Base-by-base conservation (phyloP, 208 protist genomes). In the Leishmania martiniquensis region DNA sequence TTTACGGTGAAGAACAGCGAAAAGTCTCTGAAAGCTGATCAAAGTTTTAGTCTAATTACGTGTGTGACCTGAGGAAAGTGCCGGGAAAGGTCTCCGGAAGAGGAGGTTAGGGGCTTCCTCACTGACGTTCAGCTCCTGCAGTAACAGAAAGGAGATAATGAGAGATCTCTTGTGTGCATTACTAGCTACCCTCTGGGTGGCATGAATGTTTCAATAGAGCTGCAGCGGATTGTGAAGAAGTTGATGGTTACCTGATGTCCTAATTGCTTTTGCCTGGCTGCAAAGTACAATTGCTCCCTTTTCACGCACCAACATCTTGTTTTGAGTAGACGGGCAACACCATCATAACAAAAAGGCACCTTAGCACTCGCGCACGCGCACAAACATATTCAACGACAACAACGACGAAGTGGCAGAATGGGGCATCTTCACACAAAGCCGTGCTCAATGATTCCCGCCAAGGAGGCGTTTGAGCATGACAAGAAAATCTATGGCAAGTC, bases 381-480 rank as follows among this genome's bases (percentile, higher is more conserved):
- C 20, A 39, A 1, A 68, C 39, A 68, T 1, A 68, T 67, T 1
- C 69, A 22, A 55, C 15, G 32, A 34, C 47, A 17, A 68, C 57
- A 59, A 7, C 29, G 6, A n/a, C 15, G 51, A 68, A 49, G 6
- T 51, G 10, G 34, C 52, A 73, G 15, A 39, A 88, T 85, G 85
- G 85, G 81, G 32, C 34, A 81, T 72, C 74, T 89, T 51, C 82
- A 84, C 69, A 68, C 85, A 54, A 83, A 89, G 68, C 72, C 72
- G 22, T 91, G 88, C 78, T 81, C 82, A n/a, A 42, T 91, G 29
- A 75, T 86, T 54, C 74, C 76, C 22, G 66, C 69, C 29, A 88
- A 89, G 66, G 87, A 91, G 81, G 59, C 65, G 37, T 91, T 91
- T 77, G 88, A 91, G 73, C 77, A 67, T 13, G 82, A 89, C 37